Conservation (phyloP, 345 rosid genomes). For the Citrus maxima region DNA sequence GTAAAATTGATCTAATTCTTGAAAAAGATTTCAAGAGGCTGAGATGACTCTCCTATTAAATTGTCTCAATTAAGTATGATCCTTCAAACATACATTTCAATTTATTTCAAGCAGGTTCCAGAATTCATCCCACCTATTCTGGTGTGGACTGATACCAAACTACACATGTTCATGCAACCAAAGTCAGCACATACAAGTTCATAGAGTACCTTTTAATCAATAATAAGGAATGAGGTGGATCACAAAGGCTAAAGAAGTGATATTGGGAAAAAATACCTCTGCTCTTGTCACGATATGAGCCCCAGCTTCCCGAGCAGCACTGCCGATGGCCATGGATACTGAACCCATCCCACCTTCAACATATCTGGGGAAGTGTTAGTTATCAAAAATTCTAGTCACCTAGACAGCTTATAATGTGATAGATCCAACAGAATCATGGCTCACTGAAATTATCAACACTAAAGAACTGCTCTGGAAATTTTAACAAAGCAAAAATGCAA, state of each 20-base stretch:
- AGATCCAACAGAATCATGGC: neutral
- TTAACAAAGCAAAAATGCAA: neutral
- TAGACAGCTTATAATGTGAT: neutral
- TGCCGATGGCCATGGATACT: conserved; percentile 65
- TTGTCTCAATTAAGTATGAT: neutral
- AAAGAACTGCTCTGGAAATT: neutral
- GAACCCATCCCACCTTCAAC: conserved; percentile 97
- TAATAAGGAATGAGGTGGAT: neutral
- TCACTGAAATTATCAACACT: neutral
- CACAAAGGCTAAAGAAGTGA: conserved; percentile 4
- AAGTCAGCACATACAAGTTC: neutral
- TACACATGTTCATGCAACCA: neutral
- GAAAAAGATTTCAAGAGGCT: neutral
- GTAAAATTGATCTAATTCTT: neutral
- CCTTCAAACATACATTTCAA: neutral
- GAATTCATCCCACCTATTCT: neutral
- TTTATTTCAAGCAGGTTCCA: neutral
- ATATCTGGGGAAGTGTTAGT: conserved; percentile 37
- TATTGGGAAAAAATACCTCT: conserved; percentile 44
- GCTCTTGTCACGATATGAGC: conserved; percentile 66
- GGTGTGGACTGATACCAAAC: neutral
- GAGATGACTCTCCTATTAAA: neutral
- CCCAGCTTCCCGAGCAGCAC: conserved; percentile 84
- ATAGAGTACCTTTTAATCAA: neutral
- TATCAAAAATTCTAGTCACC: neutral